Evolutionary conservation across 2,329 filamentous ascomycete genomes (phyloP).

Genomic region (Stromatinia cepivora): DNA sequence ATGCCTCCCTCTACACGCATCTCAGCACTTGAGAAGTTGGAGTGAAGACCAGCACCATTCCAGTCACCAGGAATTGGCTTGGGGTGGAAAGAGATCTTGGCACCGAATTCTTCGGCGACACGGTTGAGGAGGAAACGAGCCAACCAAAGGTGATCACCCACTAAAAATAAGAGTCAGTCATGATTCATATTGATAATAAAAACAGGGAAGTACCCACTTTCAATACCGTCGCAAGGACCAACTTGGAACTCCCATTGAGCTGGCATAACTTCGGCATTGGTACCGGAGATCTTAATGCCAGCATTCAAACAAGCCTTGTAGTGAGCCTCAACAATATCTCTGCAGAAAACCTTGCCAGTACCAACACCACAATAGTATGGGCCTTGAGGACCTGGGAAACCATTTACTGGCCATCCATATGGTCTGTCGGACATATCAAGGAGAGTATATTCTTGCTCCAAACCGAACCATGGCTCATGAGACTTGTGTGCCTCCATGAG

Average conservation of each 20-base stretch:
- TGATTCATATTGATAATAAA: constrained; percentile 18
- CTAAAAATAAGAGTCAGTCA: constrained; percentile 45
- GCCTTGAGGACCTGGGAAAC: constrained; percentile 79
- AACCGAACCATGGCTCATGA: constrained; percentile 93
- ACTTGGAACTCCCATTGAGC: constrained; percentile 99
- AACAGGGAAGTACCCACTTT: constrained; percentile 55
- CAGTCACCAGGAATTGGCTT: constrained; percentile 96
- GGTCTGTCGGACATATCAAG: constrained; percentile 84
- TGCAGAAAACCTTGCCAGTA: constrained; percentile 94
- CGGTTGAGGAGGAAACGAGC: constrained; percentile 86
- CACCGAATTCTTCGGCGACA: constrained; percentile 94
- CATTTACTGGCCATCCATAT: constrained; percentile 84
- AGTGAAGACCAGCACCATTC: constrained; percentile 94
- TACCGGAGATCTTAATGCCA: constrained; percentile 91
- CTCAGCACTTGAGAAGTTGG: constrained; percentile 86
- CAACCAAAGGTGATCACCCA: constrained; percentile 97
- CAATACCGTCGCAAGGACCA: constrained; percentile 83
- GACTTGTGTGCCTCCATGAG: constrained; percentile 84
- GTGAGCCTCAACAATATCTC: constrained; percentile 95
- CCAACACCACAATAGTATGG: constrained; percentile 99
- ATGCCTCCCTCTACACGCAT: constrained; percentile 93
- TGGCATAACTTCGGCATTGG: constrained; percentile 98
- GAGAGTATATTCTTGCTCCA: constrained; percentile 97
- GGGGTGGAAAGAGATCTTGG: constrained; percentile 90
- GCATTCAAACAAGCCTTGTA: constrained; percentile 85